A percentile compares a stretch with the other conserved stretches of the same genome.
Conservation (phyloP, 192 early-diverging fungal species). For the Fimicolochytrium jonesii region DNA sequence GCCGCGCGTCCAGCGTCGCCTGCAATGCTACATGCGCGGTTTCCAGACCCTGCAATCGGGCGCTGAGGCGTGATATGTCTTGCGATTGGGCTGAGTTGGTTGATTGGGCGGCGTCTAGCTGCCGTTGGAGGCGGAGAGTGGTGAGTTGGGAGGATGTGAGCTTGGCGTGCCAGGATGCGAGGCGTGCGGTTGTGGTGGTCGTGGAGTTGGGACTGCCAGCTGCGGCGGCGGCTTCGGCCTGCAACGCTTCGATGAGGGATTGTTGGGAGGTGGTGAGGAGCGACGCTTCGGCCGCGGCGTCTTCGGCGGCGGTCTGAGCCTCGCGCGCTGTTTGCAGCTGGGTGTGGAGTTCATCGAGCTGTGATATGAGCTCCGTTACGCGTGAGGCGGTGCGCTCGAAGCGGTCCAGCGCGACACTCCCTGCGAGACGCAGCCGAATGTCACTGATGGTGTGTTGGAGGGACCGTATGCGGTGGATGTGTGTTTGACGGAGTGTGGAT, state of each 20-base stretch:
- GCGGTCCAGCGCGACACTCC: conserved; percentile 33
- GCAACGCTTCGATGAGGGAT: conserved; percentile 39
- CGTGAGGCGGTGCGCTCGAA: conserved; percentile 33
- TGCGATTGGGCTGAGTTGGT: background rate
- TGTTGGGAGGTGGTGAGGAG: conserved; percentile 14
- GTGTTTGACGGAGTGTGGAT: no score
- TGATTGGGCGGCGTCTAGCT: conserved; percentile 29
- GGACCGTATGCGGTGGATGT: no score
- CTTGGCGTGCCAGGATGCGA: conserved; percentile 48
- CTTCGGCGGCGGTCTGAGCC: conserved; percentile 8
- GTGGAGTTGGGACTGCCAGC: no score
- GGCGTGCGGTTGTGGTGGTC: conserved; percentile 22
- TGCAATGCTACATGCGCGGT: conserved; percentile 18
- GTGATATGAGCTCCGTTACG: conserved; percentile 20
- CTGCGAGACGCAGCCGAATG: conserved; percentile 31
- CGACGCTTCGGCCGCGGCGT: conserved; percentile 17
- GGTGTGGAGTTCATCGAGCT: conserved; percentile 1
- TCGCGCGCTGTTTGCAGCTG: conserved; percentile 13
- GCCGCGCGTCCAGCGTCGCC: conserved; percentile 31
- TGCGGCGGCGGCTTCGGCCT: conserved; percentile 6
- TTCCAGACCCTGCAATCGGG: conserved; percentile 9
- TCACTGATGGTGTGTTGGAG: conserved; percentile 38
- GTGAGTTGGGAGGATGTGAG: conserved; percentile 33
- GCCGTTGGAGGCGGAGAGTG: conserved; percentile 35
- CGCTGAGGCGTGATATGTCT: background rate